Evolutionary conservation across 495 filamentous ascomycete species (phyloP).

Genomic region (Lindgomyces ingoldianus): DNA sequence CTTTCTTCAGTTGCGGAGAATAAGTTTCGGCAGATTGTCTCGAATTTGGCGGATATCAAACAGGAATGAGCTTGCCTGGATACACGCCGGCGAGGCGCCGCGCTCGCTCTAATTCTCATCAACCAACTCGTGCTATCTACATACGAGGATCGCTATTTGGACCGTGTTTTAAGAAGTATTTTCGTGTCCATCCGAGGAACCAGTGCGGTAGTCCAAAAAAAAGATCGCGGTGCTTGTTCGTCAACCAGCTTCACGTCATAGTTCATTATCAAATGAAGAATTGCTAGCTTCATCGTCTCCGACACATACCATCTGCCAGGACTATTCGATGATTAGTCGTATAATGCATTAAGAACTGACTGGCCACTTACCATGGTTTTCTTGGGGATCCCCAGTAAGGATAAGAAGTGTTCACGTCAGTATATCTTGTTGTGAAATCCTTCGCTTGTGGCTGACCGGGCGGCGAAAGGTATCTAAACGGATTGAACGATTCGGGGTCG

Average conservation of each 20-base stretch:
- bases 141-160: too few species aligned
- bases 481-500: background rate
- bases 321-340: background rate
- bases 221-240: background rate
- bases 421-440: background rate
- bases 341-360: background rate
- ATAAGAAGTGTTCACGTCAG: background rate
- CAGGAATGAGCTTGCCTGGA: too few species aligned
- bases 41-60: too few species aligned
- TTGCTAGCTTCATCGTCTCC: conserved; percentile 1
- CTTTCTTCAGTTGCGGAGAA: too few species aligned
- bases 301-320: conserved; percentile 18
- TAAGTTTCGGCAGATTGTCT: too few species aligned
- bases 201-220: conserved; percentile 19
- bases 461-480: background rate
- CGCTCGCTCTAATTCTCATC: too few species aligned
- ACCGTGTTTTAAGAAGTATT: too few species aligned
- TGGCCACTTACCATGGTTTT: conserved; percentile 12
- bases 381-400: conserved; percentile 9
- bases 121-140: too few species aligned
- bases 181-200: background rate
- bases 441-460: background rate
- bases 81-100: too few species aligned
- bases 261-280: conserved; percentile 12
- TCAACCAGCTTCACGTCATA: conserved; percentile 14